Base-by-base conservation (phyloP, 495 filamentous ascomycete species). In the Penicillium cosmopolitanum region DNA sequence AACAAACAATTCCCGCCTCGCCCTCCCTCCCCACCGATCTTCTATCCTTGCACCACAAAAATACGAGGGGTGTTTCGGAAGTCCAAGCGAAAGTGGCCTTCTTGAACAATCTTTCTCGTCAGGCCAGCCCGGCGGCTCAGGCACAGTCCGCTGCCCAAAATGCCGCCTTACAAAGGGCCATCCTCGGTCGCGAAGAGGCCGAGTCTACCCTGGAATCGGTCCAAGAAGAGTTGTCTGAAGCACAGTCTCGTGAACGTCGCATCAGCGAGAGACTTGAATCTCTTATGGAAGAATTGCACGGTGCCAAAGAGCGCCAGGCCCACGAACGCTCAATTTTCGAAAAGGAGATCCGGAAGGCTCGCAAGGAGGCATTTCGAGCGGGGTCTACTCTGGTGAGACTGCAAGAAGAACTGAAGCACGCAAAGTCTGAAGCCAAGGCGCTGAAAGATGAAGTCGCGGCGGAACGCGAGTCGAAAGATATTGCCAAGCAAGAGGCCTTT, bases 11-110 rank as follows among this genome's bases (percentile, higher is more conserved):
- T 33, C 76, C 80, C 33, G 74, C 69, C 48, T 86, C 86, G 10
- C 82, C 84, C 0, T 83, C 82, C 1, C 53, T 84, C 18, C 78
- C 83, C 4, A 69, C 74, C 4, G 77, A 85, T 31, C 61, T 81
- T 33, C 50, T 76, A 28, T 66, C 66, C 15, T 58, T 71, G 3
- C 78, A 73, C 46, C 69, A 71, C 68, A 74, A 78, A 71, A 68
- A 54, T 51, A 76, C 76, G 48, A 76, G 69, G 36, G 77, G 79
- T 16, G 70, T 70, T 53, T 89, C 90, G 23, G 92, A 96, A 68
- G 90, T 96, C 1, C 89, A 93, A 66, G 87, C 90, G 31, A 95
- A 94, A 73, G 91, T 96, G 64, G 88, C 86, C 25, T 91, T 88
- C 60, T 89, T 96, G 66, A 93, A 96, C 75, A 84, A 80, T 50